Base-by-base conservation (phyloP, 371 early-diverging fungal species). In the Mortierella sp. region DNA sequence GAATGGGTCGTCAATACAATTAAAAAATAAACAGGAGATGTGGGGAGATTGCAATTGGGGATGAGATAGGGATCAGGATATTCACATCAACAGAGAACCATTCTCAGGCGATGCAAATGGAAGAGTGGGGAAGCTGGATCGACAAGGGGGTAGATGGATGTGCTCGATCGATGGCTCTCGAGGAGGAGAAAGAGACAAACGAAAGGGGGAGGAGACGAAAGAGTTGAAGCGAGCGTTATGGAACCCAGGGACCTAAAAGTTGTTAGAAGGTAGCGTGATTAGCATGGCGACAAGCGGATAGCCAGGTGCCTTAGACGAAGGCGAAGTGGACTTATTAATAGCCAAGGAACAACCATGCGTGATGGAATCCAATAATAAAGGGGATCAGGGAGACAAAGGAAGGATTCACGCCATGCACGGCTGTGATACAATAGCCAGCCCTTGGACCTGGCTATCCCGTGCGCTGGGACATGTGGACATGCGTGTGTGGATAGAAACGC, bases 271-370 rank as follows among this genome's bases (percentile, higher is more conserved):
- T 46, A 46, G 45, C 30, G 34, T 24, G 26, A 34, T 16, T 24
- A 45, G 47, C 1, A 18, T 8, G 45, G 31, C 16, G 26, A 26
- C 19, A 43, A 31, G 54, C 34, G 34, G 4, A 34, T 34, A 41
- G 26, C 30, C 27, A 27, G 21, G 42, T 21, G 27, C 42, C 12
- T 38, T 14, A 4, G 52, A 53, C 16, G 34, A 28, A 30, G 61
- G 21, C 21, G 34, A 53, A 9, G 51, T 19, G 10, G 51, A 54
- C 54, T 54, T 54, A 54, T 54, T 54, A 54, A 54, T 54, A 54
- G 54, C 54, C 39, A 31, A 16, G 23, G 23, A 3, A 24, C 23
- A 13, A 23, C 24, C 31, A 54, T 31, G 54, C 24, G 38, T 39
- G 21, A 19, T 16, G 24, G 5, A 54, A 41, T 5, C 26, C 23